Conservation (phyloP, 176 grass and related monocot species). For the Oryza meyeriana region DNA sequence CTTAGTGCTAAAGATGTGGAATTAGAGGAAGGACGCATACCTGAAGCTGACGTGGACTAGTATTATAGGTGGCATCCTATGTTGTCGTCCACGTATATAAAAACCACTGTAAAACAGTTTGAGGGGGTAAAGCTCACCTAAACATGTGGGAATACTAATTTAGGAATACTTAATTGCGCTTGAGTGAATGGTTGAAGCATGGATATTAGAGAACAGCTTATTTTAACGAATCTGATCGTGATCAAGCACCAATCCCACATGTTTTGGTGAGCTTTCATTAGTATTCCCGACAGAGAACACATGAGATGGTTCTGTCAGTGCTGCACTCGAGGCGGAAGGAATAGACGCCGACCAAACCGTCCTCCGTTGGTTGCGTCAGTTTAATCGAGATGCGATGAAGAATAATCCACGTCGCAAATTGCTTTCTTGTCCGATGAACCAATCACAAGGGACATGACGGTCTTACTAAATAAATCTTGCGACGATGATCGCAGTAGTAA, state of each 20-base stretch:
- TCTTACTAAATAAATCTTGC: neutral
- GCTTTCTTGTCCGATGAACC: neutral
- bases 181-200: neutral
- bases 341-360: neutral
- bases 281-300: neutral
- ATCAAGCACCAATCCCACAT: neutral
- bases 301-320: neutral
- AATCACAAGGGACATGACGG: neutral
- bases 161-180: neutral
- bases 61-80: no score
- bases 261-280: neutral
- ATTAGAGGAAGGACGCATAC: no score
- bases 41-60: no score
- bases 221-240: neutral
- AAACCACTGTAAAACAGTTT: no score
- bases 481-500: neutral
- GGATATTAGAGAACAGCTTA: neutral
- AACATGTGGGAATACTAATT: no score
- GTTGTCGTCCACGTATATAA: no score
- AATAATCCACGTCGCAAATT: neutral
- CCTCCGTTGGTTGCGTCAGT: neutral
- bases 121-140: no score
- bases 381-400: neutral
- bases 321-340: neutral
- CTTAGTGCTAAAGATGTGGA: no score